Conservation (phyloP, 2,329 filamentous ascomycete genomes). For the Thielaviopsis musarum region DNA sequence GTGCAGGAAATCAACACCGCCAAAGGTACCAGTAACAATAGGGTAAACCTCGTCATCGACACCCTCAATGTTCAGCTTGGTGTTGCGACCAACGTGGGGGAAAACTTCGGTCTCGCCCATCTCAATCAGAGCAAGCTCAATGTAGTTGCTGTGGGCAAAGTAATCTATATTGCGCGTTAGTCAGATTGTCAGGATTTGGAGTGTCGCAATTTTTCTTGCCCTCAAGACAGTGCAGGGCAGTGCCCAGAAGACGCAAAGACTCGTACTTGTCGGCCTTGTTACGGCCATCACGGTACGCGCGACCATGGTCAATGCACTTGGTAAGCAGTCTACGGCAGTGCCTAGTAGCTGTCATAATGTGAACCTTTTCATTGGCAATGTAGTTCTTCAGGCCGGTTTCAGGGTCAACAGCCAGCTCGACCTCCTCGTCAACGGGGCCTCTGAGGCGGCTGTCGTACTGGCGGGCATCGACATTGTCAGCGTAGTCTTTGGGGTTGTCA, state of each 20-base stretch:
- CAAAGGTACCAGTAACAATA: conserved; percentile 79
- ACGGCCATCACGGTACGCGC: conserved; percentile 43
- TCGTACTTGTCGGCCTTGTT: conserved; percentile 65
- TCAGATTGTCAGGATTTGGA: not conserved
- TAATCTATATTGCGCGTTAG: conserved; percentile 39
- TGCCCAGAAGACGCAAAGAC: conserved; percentile 71
- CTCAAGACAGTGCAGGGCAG: conserved; percentile 77
- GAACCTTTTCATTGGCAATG: conserved; percentile 66
- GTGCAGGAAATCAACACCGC: conserved; percentile 85
- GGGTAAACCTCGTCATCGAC: conserved; percentile 55
- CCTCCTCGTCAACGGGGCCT: conserved; percentile 60
- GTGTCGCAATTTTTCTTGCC: conserved; percentile 23
- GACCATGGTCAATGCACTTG: conserved; percentile 62
- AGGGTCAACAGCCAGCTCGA: conserved; percentile 64
- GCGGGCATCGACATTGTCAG: conserved; percentile 72
- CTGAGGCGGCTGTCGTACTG: conserved; percentile 68
- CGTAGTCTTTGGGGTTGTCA: conserved; percentile 74
- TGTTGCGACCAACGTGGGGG: conserved; percentile 66
- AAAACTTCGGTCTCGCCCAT: conserved; percentile 68
- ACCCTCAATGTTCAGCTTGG: conserved; percentile 53
- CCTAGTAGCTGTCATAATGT: conserved; percentile 66
- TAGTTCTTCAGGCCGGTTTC: conserved; percentile 78
- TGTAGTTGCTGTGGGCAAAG: conserved; percentile 87
- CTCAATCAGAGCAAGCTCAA: conserved; percentile 74
- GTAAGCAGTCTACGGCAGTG: conserved; percentile 60